phyloP scores from a whole-genome alignment of 768 basidiomycete genomes.

The Trametes cingulata region DNA sequence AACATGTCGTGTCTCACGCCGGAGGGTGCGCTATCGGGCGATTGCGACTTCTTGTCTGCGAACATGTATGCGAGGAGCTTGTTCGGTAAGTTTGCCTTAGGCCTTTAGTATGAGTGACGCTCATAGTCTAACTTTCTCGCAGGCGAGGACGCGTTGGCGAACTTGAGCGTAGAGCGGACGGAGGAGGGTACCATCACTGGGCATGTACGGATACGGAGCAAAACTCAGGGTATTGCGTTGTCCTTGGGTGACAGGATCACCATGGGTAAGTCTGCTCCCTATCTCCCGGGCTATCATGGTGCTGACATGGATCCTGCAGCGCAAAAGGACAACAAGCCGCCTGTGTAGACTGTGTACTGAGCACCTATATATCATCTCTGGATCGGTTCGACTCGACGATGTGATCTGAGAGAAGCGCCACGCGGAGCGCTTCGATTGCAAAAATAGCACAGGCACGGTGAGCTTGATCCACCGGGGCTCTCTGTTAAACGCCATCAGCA shows the following conservation, averaged over 20 bases:
- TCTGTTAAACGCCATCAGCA: background rate
- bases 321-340: conserved; percentile 45
- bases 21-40: conserved; percentile 82
- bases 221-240: conserved; percentile 96
- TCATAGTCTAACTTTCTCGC: background rate
- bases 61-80: conserved; percentile 95
- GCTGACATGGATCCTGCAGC: conserved; percentile 30
- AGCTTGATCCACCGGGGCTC: background rate
- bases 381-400: background rate
- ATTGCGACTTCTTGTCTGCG: conserved; percentile 95
- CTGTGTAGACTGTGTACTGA: conserved; percentile 27
- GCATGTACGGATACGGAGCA: conserved; percentile 94
- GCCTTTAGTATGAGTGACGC: background rate
- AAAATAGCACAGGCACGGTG: conserved; percentile 4
- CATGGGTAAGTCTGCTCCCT: conserved; percentile 43
- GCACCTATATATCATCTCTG: conserved; percentile 18
- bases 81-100: conserved; percentile 69
- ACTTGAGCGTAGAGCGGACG: conserved; percentile 87
- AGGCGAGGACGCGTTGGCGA: conserved; percentile 97
- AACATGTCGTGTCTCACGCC: conserved; percentile 98
- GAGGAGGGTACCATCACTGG: conserved; percentile 82
- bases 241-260: conserved; percentile 91
- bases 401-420: background rate
- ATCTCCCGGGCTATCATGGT: background rate
- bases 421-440: conserved; percentile 12